phyloP scores from a whole-genome alignment of 2,329 filamentous ascomycete species.

The Xenosphaeropsis pyriputrescens region DNA sequence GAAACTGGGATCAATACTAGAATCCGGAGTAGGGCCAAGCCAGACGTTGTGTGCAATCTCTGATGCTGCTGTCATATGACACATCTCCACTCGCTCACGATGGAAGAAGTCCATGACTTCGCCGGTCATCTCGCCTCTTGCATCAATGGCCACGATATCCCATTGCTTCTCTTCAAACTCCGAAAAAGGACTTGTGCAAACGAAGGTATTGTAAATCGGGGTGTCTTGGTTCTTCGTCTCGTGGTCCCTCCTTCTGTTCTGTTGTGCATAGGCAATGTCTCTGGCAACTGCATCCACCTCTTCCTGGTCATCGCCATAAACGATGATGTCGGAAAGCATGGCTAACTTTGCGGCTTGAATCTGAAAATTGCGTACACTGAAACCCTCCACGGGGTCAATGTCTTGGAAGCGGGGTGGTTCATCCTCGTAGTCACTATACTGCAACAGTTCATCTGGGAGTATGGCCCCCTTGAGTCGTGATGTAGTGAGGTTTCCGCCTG shows the following conservation, averaged over 20 bases:
- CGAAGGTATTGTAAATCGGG: constrained; percentile 73
- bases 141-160: constrained; percentile 62
- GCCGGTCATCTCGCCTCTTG: constrained; percentile 55
- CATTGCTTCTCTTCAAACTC: constrained; percentile 58
- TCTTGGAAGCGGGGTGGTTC: constrained; percentile 52
- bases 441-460: constrained; percentile 63
- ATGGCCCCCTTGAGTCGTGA: constrained; percentile 80
- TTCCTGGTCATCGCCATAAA: constrained; percentile 66
- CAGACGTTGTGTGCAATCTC: constrained; percentile 85
- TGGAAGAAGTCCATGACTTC: constrained; percentile 78
- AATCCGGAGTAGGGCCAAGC: constrained; percentile 74
- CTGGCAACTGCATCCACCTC: constrained; percentile 47
- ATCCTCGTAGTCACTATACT: constrained; percentile 14
- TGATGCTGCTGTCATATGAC: constrained; percentile 75
- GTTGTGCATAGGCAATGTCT: constrained; percentile 64
- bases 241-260: constrained; percentile 55
- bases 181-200: constrained; percentile 48
- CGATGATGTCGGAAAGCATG: constrained; percentile 76
- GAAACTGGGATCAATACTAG: constrained; percentile 24
- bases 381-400: constrained; percentile 75
- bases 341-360: constrained; percentile 86
- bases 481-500: constrained; percentile 60
- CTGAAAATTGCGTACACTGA: constrained; percentile 93
- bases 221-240: constrained; percentile 36
- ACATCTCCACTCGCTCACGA: constrained; percentile 86